phyloP scores from a whole-genome alignment of 352 stramenopile genomes.

The Phytophthora parvispora region DNA sequence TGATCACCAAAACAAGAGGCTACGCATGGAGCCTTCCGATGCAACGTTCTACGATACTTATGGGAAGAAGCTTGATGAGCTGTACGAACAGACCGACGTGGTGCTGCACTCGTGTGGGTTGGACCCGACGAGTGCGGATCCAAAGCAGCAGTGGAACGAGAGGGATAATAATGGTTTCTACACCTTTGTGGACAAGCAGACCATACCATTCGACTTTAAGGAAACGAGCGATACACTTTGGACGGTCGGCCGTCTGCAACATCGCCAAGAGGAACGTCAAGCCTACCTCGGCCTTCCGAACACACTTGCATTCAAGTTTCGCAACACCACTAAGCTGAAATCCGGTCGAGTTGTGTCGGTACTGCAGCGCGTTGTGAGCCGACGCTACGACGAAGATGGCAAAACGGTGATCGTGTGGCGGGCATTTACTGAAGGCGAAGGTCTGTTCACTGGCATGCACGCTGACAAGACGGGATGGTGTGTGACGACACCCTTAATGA shows the following conservation, averaged over 20 bases:
- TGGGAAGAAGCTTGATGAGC: neutral
- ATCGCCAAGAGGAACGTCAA: neutral
- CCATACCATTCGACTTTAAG: neutral
- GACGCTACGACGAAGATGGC: neutral
- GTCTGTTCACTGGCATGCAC: constrained; percentile 10
- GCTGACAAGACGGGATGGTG: constrained; percentile 12
- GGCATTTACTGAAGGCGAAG: constrained; percentile 8
- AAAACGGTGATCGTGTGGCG: constrained; percentile 6
- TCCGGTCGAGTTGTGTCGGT: neutral
- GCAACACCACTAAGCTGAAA: neutral
- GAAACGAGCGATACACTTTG: neutral
- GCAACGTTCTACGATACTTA: neutral
- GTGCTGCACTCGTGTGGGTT: neutral
- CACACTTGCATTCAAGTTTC: constrained; percentile 13
- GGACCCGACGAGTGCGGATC: neutral
- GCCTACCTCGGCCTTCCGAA: neutral
- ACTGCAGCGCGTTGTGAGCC: neutral
- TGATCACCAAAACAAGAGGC: neutral
- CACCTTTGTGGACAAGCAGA: neutral
- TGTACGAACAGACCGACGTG: neutral
- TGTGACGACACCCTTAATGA: neutral
- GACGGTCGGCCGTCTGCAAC: neutral
- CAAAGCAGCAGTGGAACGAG: neutral
- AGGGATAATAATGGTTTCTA: neutral
- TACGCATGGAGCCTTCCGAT: neutral